phyloP scores from a whole-genome alignment of 805 yeast species.

The Peterozyma xylosa region DNA sequence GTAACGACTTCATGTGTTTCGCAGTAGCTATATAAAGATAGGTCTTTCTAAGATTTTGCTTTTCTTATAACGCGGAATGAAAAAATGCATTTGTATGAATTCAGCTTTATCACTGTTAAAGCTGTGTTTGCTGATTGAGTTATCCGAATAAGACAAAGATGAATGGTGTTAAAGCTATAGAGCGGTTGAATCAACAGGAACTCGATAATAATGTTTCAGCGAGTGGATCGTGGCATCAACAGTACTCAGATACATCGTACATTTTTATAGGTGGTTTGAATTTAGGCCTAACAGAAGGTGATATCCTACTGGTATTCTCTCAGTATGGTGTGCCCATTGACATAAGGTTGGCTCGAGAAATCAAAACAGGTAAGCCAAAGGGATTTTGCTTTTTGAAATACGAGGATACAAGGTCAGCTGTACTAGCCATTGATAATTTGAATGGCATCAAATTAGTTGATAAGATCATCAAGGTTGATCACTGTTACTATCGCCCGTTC shows the following conservation, averaged over 20 bases:
- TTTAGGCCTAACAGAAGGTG: constrained; percentile 60
- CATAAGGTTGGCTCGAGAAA: constrained; percentile 60
- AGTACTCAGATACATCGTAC: constrained; percentile 69
- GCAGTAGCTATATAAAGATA: too few relatives aligned
- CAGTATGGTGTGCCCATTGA: constrained; percentile 87
- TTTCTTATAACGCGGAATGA: neutral
- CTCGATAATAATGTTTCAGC: constrained; percentile 49
- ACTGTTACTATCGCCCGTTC: constrained; percentile 48
- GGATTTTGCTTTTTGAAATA: constrained; percentile 83
- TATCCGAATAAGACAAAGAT: constrained; percentile 8
- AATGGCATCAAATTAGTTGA: constrained; percentile 54
- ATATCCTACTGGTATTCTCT: constrained; percentile 69
- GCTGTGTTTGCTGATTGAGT: constrained; percentile 7
- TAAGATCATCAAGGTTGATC: constrained; percentile 56
- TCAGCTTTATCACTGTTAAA: too few relatives aligned
- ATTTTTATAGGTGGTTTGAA: constrained; percentile 73
- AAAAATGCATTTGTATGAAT: neutral
- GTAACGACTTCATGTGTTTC: neutral
- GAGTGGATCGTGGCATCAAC: constrained; percentile 84
- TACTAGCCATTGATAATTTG: constrained; percentile 83
- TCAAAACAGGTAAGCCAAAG: constrained; percentile 52
- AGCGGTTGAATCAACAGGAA: constrained; percentile 59
- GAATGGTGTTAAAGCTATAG: constrained; percentile 29
- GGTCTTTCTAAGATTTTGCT: neutral
- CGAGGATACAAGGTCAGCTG: constrained; percentile 72